Evolutionary conservation across 1,139 yeast genomes (phyloP).

Genomic region (Kodamaea sp.): DNA sequence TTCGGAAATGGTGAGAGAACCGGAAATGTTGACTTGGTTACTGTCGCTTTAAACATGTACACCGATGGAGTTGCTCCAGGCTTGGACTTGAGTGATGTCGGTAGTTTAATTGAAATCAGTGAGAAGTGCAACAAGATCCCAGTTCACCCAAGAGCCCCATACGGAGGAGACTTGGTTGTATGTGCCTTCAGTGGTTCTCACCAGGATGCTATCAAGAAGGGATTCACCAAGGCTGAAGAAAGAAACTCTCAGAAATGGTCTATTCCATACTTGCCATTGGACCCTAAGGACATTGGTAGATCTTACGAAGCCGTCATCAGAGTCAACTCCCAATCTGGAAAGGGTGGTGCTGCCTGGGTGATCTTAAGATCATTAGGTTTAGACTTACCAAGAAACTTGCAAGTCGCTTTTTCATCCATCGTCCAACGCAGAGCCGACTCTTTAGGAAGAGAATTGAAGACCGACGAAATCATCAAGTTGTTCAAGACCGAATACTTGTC

Average conservation of each 20-base stretch:
- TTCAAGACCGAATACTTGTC: conserved; percentile 39
- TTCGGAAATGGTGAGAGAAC: conserved; percentile 55
- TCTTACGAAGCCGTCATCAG: conserved; percentile 53
- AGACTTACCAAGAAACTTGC: conserved; percentile 49
- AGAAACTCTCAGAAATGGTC: conserved; percentile 35
- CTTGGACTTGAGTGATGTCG: conserved; percentile 46
- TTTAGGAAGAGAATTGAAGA: conserved; percentile 47
- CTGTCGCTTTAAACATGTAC: conserved; percentile 49
- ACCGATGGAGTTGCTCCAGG: conserved; percentile 49
- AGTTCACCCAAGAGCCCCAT: conserved; percentile 51
- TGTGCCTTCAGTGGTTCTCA: conserved; percentile 54
- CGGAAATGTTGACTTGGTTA: conserved; percentile 51
- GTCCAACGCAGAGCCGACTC: conserved; percentile 45
- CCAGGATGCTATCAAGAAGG: conserved; percentile 54
- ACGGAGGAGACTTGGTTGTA: conserved; percentile 50
- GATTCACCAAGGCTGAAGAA: conserved; percentile 35
- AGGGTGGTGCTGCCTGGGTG: conserved; percentile 55
- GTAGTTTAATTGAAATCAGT: conserved; percentile 40
- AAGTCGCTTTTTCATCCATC: conserved; percentile 41
- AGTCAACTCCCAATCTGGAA: conserved; percentile 53
- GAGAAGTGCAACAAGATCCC: conserved; percentile 51
- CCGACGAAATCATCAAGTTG: conserved; percentile 41
- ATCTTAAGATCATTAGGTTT: conserved; percentile 48
- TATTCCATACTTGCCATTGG: conserved; percentile 51
- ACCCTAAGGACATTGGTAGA: conserved; percentile 51